These are phyloP conservation scores for Penicillium sp. DNA, from an alignment of 2,329 filamentous ascomycete species.

Conservation along the genomic window DNA sequence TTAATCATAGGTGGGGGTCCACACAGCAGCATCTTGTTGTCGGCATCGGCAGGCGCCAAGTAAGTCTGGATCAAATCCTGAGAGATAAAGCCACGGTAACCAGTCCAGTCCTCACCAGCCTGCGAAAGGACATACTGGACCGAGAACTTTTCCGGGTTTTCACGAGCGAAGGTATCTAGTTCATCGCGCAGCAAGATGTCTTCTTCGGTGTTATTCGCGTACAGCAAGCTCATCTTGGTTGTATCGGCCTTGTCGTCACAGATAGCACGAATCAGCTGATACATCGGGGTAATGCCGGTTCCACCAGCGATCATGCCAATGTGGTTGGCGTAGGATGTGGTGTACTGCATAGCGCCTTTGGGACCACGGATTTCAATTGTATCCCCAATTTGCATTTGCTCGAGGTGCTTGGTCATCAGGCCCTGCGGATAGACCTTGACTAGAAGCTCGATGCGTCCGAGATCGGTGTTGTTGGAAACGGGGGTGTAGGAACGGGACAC, in stretches of 20 bases:
- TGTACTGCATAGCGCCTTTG: slow-evolving; percentile 32
- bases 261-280: slow-evolving; percentile 60
- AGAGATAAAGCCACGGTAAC: slow-evolving; percentile 51
- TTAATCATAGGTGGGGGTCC: slow-evolving; percentile 61
- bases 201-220: slow-evolving; percentile 56
- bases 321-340: slow-evolving; percentile 20
- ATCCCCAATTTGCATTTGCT: slow-evolving; percentile 28
- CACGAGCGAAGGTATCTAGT: slow-evolving; percentile 52
- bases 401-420: slow-evolving; percentile 27
- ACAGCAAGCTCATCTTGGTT: slow-evolving; percentile 55
- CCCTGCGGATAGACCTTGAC: slow-evolving; percentile 33
- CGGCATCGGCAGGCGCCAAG: slow-evolving; percentile 42
- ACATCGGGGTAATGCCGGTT: slow-evolving; percentile 47
- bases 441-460: slow-evolving; percentile 29
- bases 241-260: slow-evolving; percentile 49
- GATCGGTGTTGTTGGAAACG: slow-evolving; percentile 29
- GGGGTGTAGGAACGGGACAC: slow-evolving; percentile 55
- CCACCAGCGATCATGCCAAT: slow-evolving; percentile 35
- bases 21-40: slow-evolving; percentile 56
- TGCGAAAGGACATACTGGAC: slow-evolving; percentile 55
- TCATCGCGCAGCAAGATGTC: slow-evolving; percentile 61
- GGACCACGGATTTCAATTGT: slow-evolving; percentile 32
- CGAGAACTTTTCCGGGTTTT: slow-evolving; percentile 54
- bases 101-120: slow-evolving; percentile 48
- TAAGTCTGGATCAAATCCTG: slow-evolving; percentile 51